A percentile compares a stretch with the other conserved stretches of the same genome.
Conservation (phyloP, 805 yeast species). For the Candida takata region DNA sequence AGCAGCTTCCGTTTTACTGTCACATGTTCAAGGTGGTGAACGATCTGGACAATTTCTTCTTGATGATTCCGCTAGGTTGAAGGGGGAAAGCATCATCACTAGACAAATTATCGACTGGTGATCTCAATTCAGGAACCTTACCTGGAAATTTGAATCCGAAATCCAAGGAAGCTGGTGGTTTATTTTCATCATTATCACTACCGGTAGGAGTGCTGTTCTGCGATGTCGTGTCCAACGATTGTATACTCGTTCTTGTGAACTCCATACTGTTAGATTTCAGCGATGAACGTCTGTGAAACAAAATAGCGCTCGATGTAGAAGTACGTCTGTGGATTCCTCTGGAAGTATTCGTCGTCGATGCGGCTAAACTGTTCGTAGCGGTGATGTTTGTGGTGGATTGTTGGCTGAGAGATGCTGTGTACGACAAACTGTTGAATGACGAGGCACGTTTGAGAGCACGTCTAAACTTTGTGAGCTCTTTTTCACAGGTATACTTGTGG, state of each 20-base stretch:
- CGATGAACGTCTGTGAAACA: constrained; percentile 16
- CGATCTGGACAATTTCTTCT: constrained; percentile 18
- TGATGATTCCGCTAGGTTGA: constrained; percentile 10
- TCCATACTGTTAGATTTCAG: constrained; percentile 15
- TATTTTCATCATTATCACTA: constrained; percentile 11
- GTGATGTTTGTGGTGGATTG: not conserved
- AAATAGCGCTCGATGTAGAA: constrained; percentile 16
- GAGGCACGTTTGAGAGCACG: constrained; percentile 34
- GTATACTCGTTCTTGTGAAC: constrained; percentile 10
- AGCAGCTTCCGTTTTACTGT: too few relatives aligned
- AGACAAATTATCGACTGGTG: too few relatives aligned
- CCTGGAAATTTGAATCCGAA: constrained; percentile 23
- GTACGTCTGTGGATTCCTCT: constrained; percentile 20
- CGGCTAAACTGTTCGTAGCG: too few relatives aligned
- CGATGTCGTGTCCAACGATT: not conserved
- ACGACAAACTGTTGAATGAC: constrained; percentile 26
- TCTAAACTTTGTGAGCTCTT: constrained; percentile 47
- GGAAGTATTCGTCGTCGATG: not conserved
- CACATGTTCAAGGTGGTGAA: constrained; percentile 16
- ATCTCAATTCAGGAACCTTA: constrained; percentile 3
- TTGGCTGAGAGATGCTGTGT: constrained; percentile 14
- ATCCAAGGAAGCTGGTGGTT: constrained; percentile 21
- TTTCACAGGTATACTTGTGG: constrained; percentile 44
- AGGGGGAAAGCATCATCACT: not conserved
- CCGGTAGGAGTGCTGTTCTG: too few relatives aligned